A percentile compares a stretch with the other conserved stretches of the same genome.
Evolutionary conservation across 2,329 filamentous ascomycete genomes (phyloP).

Genomic region (Hypoxylon sp.): DNA sequence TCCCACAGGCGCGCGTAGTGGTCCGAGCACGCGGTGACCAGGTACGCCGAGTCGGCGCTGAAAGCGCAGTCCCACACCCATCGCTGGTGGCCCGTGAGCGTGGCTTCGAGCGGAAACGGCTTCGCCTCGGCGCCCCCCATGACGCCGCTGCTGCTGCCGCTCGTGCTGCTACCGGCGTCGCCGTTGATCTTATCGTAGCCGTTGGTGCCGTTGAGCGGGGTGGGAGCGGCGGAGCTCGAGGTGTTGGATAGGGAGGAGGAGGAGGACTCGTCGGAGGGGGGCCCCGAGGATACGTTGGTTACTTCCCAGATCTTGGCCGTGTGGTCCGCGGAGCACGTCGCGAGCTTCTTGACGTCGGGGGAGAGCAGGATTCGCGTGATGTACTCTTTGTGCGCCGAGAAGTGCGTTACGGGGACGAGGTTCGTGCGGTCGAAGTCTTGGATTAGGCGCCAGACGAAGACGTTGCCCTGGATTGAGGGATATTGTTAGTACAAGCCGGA

Average conservation of each 20-base stretch:
- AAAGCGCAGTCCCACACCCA: conserved; percentile 99
- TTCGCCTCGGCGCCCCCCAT: conserved; percentile 61
- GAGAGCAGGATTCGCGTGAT: conserved; percentile 93
- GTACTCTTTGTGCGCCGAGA: conserved; percentile 91
- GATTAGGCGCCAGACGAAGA: conserved; percentile 96
- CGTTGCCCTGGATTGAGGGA: conserved; percentile 77
- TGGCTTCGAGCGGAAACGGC: conserved; percentile 86
- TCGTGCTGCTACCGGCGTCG: not conserved
- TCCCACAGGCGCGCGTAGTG: conserved; percentile 96
- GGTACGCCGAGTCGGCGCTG: conserved; percentile 90
- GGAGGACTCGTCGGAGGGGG: conserved; percentile 34
- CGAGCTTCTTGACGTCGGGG: conserved; percentile 93
- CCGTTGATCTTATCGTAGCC: conserved; percentile 27
- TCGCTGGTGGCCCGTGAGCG: conserved; percentile 89
- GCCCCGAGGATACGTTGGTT: conserved; percentile 67
- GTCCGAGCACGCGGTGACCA: conserved; percentile 93
- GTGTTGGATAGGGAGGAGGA: conserved; percentile 27
- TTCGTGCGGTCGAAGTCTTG: conserved; percentile 86
- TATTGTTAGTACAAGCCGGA: not conserved
- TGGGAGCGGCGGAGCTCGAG: conserved; percentile 3
- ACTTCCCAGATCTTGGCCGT: conserved; percentile 97
- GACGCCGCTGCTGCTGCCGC: conserved; percentile 34
- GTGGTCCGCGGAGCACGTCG: conserved; percentile 94
- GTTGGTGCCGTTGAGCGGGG: conserved; percentile 34
- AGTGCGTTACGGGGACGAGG: conserved; percentile 88